Base-by-base conservation (phyloP, 2,329 filamentous ascomycete species). In the Xenosphaeropsis pyriputrescens region DNA sequence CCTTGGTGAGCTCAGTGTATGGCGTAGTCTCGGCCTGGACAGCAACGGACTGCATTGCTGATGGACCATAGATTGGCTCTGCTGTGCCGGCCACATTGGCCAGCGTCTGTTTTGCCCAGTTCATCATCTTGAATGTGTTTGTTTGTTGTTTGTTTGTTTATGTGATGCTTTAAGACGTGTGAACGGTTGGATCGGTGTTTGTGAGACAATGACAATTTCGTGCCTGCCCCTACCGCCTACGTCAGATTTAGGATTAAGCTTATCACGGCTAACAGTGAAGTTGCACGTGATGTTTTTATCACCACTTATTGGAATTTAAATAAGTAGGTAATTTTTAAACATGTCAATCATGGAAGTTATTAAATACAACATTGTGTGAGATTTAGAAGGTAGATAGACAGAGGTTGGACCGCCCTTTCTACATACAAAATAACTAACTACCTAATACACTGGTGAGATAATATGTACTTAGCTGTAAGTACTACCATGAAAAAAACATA, bases 51-150 rank as follows among this genome's bases (percentile, higher is more conserved):
- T 75, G 80, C 60, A 96, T 85, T 52, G 88, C 89, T 6, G 77
- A 72, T 36, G 89, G 79, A 47, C 91, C 91, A 60, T 98, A 95
- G 62, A 93, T 83, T 56, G 89, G 89, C 70, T 95, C 88, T 61
- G 93, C 83, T 39, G 89, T 96, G 63, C 93, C 88, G 56, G 88
- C 86, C 57, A 94, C 86, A 61, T 88, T 70, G 59, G 71, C 74
- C 62, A 80, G 61, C 59, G 73, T 79, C 50, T 89, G 81, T 65
- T 93, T 91, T 51, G 86, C 79, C 86, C 86, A 95, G 68, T 85
- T 91, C 68, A 93, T 88, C 79, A 85, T 91, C 60, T 55, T 71
- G 58, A 50, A 46, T 34, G 12, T 41, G 26, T 26, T 29, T 29
- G 33, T 29, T 37, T 37, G 30, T 32, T 36, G 34, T 39, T 26